These are phyloP conservation scores for Ascochyta lentis DNA, from an alignment of 2,329 filamentous ascomycete genomes.

Conservation along the genomic window DNA sequence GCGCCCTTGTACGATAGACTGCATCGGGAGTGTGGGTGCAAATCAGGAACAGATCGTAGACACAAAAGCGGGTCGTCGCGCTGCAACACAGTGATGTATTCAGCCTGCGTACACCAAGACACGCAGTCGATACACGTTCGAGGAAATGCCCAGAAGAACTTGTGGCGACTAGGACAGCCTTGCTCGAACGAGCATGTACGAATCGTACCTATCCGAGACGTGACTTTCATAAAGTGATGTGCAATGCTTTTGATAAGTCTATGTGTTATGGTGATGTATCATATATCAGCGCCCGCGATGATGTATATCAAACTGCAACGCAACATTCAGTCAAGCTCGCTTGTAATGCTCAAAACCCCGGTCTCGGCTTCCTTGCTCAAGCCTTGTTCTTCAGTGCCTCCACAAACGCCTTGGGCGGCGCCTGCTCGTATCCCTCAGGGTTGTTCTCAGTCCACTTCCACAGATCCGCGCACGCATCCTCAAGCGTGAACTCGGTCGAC, in stretches of 20 bases:
- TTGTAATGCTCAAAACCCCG: not conserved
- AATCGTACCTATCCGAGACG: not conserved
- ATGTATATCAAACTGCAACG: not conserved
- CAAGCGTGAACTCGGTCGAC: slow-evolving; percentile 89
- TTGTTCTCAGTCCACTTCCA: slow-evolving; percentile 99
- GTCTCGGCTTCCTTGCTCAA: slow-evolving; percentile 1
- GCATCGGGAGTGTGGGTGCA: not conserved
- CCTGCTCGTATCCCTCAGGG: slow-evolving; percentile 90
- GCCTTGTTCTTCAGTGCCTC: slow-evolving; percentile 56
- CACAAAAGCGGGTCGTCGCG: not conserved
- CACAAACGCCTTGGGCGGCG: slow-evolving; percentile 83
- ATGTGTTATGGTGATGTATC: slow-evolving; percentile 5
- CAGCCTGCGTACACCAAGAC: not conserved
- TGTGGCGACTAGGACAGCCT: not conserved
- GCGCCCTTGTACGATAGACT: slow-evolving; percentile 78
- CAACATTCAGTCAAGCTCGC: not conserved
- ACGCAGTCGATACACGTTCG: not conserved
- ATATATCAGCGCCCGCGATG: slow-evolving; percentile 10
- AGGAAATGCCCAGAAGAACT: too few relatives aligned
- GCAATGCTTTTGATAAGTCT: slow-evolving; percentile 10
- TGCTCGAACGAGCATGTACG: too few relatives aligned
- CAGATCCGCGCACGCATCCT: slow-evolving; percentile 90
- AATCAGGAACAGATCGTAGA: not conserved
- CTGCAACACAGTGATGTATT: not conserved
- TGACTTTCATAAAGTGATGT: not conserved